phyloP scores from a whole-genome alignment of 805 yeast genomes.

The Yamadazyma nakazawae region DNA sequence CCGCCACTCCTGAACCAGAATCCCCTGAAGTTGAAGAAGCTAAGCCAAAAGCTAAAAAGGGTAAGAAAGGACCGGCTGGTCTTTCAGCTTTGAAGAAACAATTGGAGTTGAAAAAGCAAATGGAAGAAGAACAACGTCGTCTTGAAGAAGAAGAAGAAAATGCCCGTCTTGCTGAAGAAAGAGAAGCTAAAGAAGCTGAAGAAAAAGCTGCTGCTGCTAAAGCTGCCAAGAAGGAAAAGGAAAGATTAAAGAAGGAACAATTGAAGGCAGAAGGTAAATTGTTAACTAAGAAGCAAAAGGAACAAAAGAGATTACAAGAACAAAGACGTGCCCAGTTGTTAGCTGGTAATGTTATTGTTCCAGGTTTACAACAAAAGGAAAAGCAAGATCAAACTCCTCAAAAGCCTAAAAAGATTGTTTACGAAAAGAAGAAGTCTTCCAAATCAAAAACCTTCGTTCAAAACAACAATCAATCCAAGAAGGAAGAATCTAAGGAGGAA shows the following conservation, averaged over 20 bases:
- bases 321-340: conserved; percentile 85
- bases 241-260: conserved; percentile 81
- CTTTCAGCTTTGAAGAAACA: conserved; percentile 88
- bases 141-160: conserved; percentile 66
- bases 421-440: conserved; percentile 66
- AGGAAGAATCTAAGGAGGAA: conserved; percentile 20
- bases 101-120: conserved; percentile 81
- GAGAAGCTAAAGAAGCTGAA: conserved; percentile 56
- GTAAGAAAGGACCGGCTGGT: conserved; percentile 81
- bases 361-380: conserved; percentile 56
- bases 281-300: conserved; percentile 91
- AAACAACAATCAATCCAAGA: conserved; percentile 16
- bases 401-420: conserved; percentile 67
- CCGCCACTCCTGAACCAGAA: conserved; percentile 33
- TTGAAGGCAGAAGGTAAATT: conserved; percentile 95
- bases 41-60: conserved; percentile 42
- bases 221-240: conserved; percentile 78
- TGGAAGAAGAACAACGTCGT: conserved; percentile 78
- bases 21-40: conserved; percentile 20
- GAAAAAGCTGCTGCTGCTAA: conserved; percentile 57
- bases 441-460: conserved; percentile 38
- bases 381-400: conserved; percentile 21
- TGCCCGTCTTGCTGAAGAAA: conserved; percentile 49
- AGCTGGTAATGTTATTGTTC: conserved; percentile 68
- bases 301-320: conserved; percentile 80